A percentile compares a stretch with the other conserved stretches of the same genome.
Evolutionary conservation across 768 basidiomycete species (phyloP).

Genomic region (Trametes punicea): DNA sequence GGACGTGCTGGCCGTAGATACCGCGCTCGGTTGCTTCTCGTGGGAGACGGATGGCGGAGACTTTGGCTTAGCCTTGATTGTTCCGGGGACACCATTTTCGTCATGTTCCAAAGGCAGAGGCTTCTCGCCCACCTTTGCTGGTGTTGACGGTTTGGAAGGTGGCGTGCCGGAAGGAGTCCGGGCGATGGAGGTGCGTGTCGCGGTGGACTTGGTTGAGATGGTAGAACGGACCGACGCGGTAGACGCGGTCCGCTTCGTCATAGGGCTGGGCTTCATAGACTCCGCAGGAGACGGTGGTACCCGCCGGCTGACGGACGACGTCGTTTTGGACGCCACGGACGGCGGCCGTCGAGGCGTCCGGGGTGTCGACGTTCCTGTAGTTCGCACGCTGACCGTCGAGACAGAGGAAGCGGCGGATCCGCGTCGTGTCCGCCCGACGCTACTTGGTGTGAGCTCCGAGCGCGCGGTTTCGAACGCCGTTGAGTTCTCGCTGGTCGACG

Average conservation of each 20-base stretch:
- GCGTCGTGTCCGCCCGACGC: slow-evolving; percentile 31
- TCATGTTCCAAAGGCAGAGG: slow-evolving; percentile 16
- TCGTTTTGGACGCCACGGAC: slow-evolving; percentile 25
- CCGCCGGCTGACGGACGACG: slow-evolving; percentile 20
- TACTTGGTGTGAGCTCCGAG: slow-evolving; percentile 34
- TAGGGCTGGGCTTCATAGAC: slow-evolving; percentile 11
- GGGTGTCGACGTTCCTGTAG: slow-evolving; percentile 26
- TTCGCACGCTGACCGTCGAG: slow-evolving; percentile 30
- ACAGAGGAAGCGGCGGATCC: slow-evolving; percentile 32
- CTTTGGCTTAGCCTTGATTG: slow-evolving; percentile 19
- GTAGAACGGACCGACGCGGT: slow-evolving; percentile 30
- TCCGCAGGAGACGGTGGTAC: slow-evolving; percentile 22
- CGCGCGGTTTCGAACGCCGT: slow-evolving; percentile 47
- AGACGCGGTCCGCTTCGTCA: slow-evolving; percentile 26
- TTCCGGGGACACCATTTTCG: slow-evolving; percentile 1
- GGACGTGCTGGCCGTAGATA: slow-evolving; percentile 28
- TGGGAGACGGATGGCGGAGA: slow-evolving; percentile 8
- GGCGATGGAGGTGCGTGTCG: slow-evolving; percentile 6
- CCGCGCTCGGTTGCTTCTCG: slow-evolving; percentile 26
- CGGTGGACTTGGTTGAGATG: slow-evolving; percentile 13
- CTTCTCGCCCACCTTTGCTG: slow-evolving; percentile 5
- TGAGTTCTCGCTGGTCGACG: slow-evolving; percentile 36
- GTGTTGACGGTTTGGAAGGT: background rate
- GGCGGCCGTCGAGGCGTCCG: slow-evolving; percentile 23
- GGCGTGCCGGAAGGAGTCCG: slow-evolving; percentile 1